Evolutionary conservation across 768 basidiomycete species (phyloP).

Genomic region (Crucibulum laeve): DNA sequence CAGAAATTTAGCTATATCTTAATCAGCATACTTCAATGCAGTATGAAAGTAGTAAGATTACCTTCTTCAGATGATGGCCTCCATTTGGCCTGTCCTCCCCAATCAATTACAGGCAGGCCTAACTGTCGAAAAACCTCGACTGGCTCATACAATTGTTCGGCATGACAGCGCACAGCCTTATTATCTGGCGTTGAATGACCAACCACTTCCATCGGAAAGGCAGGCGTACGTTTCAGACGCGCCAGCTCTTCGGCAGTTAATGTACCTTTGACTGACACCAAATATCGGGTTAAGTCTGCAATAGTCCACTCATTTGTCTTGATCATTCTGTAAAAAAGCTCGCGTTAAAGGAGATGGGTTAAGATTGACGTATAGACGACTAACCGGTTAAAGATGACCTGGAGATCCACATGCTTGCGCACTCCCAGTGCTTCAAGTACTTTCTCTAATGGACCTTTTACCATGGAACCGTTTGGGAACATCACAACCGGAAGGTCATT

Average conservation of each 20-base stretch:
- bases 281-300: conserved; percentile 80
- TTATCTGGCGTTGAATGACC: conserved; percentile 8
- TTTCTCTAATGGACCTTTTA: conserved; percentile 74
- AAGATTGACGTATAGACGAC: conserved; percentile 8
- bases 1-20: conserved; percentile 67
- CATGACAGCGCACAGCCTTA: conserved; percentile 44
- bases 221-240: conserved; percentile 64
- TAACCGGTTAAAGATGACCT: conserved; percentile 87
- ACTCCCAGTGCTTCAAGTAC: conserved; percentile 74
- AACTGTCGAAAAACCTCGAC: conserved; percentile 64
- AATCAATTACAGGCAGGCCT: conserved; percentile 80
- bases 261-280: conserved; percentile 72
- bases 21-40: background rate
- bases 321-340: conserved; percentile 58
- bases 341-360: background rate
- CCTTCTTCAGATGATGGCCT: conserved; percentile 82
- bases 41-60: conserved; percentile 18
- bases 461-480: conserved; percentile 54
- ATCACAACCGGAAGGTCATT: conserved; percentile 81
- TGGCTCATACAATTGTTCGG: conserved; percentile 85
- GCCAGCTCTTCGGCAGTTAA: conserved; percentile 39
- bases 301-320: conserved; percentile 90
- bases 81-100: conserved; percentile 82
- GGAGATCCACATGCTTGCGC: conserved; percentile 87
- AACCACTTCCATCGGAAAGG: conserved; percentile 59